Conservation (phyloP, 148 eudicot species). For the Heliosperma pusillum region DNA sequence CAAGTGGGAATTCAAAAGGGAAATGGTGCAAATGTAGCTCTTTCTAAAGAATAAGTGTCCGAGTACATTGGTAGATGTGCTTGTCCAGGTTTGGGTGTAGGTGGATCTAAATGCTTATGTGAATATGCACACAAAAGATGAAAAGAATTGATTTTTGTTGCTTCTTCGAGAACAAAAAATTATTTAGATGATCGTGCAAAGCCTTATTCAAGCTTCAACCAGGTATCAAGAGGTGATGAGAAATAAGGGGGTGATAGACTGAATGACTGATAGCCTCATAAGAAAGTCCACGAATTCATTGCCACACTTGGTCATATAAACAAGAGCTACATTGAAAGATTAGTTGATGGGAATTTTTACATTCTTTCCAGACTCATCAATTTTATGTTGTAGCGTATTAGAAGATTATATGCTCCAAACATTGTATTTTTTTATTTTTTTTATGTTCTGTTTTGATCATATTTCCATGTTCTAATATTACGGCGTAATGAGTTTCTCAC, state of each 20-base stretch:
- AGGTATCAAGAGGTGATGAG: not conserved
- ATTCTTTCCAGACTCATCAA: not conserved
- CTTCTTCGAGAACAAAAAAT: not conserved
- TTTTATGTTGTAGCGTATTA: not conserved
- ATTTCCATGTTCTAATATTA: not conserved
- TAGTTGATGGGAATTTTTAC: not conserved
- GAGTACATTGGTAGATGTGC: too few relatives aligned
- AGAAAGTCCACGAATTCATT: not conserved
- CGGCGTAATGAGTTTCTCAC: too few relatives aligned
- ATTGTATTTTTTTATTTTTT: not conserved
- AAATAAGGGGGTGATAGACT: not conserved
- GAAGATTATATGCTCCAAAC: not conserved
- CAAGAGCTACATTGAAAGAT: not conserved
- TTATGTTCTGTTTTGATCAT: not conserved
- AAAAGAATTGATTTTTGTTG: not conserved
- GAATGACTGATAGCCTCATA: not conserved
- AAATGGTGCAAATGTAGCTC: not conserved
- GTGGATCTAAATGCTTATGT: not conserved
- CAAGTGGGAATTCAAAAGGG: not conserved
- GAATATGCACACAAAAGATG: not conserved
- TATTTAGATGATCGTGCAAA: not conserved
- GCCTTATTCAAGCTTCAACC: not conserved
- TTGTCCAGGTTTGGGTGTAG: not conserved
- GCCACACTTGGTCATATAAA: not conserved
- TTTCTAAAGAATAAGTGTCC: too few relatives aligned